A percentile compares a stretch with the other conserved stretches of the same genome.
phyloP scores from a whole-genome alignment of 768 basidiomycete genomes.

The Pulveroboletus sp. region DNA sequence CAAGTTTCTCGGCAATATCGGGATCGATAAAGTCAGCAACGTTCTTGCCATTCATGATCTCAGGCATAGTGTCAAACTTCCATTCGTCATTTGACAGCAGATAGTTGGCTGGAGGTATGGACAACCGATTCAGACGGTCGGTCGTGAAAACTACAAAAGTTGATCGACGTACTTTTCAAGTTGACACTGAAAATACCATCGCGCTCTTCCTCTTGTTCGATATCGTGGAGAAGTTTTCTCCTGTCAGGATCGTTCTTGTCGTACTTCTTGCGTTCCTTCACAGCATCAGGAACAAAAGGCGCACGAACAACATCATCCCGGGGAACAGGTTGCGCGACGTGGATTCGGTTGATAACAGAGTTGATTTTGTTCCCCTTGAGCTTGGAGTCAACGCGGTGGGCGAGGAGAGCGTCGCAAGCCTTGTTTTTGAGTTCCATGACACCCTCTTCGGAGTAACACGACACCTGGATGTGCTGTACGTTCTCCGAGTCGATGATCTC shows the following conservation, averaged over 20 bases:
- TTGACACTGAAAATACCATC: constrained; percentile 92
- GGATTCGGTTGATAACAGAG: constrained; percentile 89
- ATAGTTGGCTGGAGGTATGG: constrained; percentile 70
- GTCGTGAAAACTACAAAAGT: not conserved
- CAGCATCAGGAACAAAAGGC: constrained; percentile 85
- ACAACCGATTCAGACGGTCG: constrained; percentile 1
- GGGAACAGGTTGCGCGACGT: constrained; percentile 88
- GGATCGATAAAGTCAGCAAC: constrained; percentile 98
- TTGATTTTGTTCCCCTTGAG: constrained; percentile 93
- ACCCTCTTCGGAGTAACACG: constrained; percentile 95
- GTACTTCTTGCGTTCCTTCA: constrained; percentile 76
- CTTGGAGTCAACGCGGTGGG: constrained; percentile 92
- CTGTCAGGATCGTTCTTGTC: constrained; percentile 86
- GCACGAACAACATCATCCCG: constrained; percentile 87
- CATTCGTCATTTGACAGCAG: constrained; percentile 85
- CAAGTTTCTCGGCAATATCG: constrained; percentile 94
- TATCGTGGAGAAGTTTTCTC: constrained; percentile 69
- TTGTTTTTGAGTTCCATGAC: constrained; percentile 96
- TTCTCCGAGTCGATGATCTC: constrained; percentile 78
- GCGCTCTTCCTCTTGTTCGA: constrained; percentile 84
- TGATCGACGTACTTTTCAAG: constrained; percentile 64
- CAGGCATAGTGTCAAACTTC: constrained; percentile 98
- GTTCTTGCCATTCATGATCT: constrained; percentile 98
- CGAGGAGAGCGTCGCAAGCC: constrained; percentile 93
- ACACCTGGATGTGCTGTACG: constrained; percentile 78